Evolutionary conservation across 495 filamentous ascomycete species (phyloP).

Genomic region (Aspergillus egyptiacus): DNA sequence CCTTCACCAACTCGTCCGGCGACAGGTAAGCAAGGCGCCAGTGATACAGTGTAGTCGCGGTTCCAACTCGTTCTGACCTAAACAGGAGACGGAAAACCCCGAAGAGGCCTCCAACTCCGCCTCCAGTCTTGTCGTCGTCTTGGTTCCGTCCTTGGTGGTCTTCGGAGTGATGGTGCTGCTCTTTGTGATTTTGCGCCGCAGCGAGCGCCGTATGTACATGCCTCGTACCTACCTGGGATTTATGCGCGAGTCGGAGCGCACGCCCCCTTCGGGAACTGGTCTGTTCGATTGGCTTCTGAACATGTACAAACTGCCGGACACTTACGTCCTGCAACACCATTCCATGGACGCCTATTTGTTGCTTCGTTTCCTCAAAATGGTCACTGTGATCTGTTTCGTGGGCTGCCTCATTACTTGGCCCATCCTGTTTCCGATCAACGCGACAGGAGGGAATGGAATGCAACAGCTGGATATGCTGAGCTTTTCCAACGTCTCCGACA

Average conservation of each 20-base stretch:
- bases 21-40: slow-evolving; percentile 19
- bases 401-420: slow-evolving; percentile 80
- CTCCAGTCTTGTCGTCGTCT: slow-evolving; percentile 60
- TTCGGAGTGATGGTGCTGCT: slow-evolving; percentile 57
- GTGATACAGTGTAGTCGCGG: neutral
- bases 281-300: slow-evolving; percentile 67
- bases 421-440: slow-evolving; percentile 79
- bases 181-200: slow-evolving; percentile 73
- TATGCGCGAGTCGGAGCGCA: slow-evolving; percentile 60
- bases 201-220: slow-evolving; percentile 71
- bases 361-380: slow-evolving; percentile 75
- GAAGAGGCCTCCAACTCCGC: slow-evolving; percentile 37
- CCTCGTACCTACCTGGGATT: slow-evolving; percentile 82
- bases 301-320: slow-evolving; percentile 76
- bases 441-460: slow-evolving; percentile 56
- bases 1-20: slow-evolving; percentile 25
- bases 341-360: slow-evolving; percentile 85
- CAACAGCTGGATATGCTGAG: slow-evolving; percentile 73
- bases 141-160: slow-evolving; percentile 62
- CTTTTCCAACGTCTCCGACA: slow-evolving; percentile 60
- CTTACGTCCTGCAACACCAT: slow-evolving; percentile 80
- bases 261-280: slow-evolving; percentile 62
- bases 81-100: slow-evolving; percentile 19
- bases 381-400: slow-evolving; percentile 66
- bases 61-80: slow-evolving; percentile 9